A percentile compares a stretch with the other conserved stretches of the same genome.
Conservation (phyloP, 1,284 basidiomycete genomes). For the Mycena citricolor region DNA sequence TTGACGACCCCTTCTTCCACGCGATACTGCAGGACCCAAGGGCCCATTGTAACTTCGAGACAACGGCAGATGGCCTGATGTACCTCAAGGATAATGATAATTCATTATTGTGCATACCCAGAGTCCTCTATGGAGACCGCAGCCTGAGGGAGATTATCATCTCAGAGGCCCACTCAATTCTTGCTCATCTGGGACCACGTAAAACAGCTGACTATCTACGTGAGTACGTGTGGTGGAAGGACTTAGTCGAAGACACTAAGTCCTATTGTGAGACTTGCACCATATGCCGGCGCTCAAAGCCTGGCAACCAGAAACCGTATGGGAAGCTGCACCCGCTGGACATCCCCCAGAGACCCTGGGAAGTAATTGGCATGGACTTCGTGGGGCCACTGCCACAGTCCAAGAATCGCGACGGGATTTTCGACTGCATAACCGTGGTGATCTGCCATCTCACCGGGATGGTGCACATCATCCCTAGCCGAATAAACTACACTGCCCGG, state of each 20-base stretch:
- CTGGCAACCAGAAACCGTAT: conserved; percentile 33
- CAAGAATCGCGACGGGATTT: conserved; percentile 28
- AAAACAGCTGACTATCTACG: conserved; percentile 32
- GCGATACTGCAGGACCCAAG: conserved; percentile 26
- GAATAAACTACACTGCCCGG: conserved; percentile 30
- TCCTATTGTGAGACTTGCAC: conserved; percentile 38
- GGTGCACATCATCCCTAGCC: conserved; percentile 32
- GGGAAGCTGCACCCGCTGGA: conserved; percentile 30
- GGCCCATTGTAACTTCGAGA: conserved; percentile 29
- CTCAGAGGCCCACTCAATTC: conserved; percentile 37
- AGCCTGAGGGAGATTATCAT: conserved; percentile 37
- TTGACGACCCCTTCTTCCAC: conserved; percentile 29
- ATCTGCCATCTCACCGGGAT: conserved; percentile 37
- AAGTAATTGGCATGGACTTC: conserved; percentile 39
- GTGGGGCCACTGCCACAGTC: conserved; percentile 37
- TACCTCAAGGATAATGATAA: conserved; percentile 21
- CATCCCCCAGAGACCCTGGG: conserved; percentile 33
- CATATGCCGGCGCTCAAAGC: conserved; percentile 28
- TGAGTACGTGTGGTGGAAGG: conserved; percentile 35
- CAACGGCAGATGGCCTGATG: conserved; percentile 27
- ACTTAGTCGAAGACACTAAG: conserved; percentile 27
- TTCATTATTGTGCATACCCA: conserved; percentile 36
- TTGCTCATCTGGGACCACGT: conserved; percentile 40
- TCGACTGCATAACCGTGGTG: conserved; percentile 36
- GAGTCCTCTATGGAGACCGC: conserved; percentile 20